Base-by-base conservation (phyloP, 331 rosid species). In the Spiraea crenata region DNA sequence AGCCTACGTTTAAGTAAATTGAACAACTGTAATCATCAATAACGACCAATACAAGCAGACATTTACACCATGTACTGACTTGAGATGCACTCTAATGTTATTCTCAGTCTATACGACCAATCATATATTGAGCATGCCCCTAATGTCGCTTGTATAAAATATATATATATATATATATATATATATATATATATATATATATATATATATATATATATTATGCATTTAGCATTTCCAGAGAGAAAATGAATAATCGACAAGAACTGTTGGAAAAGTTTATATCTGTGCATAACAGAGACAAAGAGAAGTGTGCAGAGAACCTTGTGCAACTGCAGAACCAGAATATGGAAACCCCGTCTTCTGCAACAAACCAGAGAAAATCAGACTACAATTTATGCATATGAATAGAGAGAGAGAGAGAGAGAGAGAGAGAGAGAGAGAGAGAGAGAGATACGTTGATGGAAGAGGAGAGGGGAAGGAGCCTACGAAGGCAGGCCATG, bases 401-500 rank as follows among this genome's bases (percentile, higher is more conserved):
- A 65, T n/a, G 1, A 48, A n/a, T n/a, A 57, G 8, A 37, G 46
- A 37, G 31, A 25, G 31, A 25, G 31, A 25, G 31, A 25, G 7
- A 15, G 3, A 9, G 59, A 12, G 78, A 51, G 41, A 70, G 63
- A 47, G 49, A 57, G 67, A 42, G 63, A 59, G 49, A 60, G 66
- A 47, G 31, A 57, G 52, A 48, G 37, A 40, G 17, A 71, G 6
- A 10, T 70, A 82, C 85, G 75, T 67, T 65, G 7, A 76, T 47
- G 77, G 75, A 74, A 46, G 67, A 76, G 72, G 70, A 72, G 50
- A 75, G 79, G 3, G 80, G 75, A 35, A 61, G 80, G 70, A 83
- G 77, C 79, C 84, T 74, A n/a, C 89, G 90, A 85, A 77, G 31
- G 45, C 74, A 75, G 40, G 88, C 88, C 98, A 92, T 92, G 74